Base-by-base conservation (phyloP, 2,329 filamentous ascomycete species). In the Aureobasidium sp. region DNA sequence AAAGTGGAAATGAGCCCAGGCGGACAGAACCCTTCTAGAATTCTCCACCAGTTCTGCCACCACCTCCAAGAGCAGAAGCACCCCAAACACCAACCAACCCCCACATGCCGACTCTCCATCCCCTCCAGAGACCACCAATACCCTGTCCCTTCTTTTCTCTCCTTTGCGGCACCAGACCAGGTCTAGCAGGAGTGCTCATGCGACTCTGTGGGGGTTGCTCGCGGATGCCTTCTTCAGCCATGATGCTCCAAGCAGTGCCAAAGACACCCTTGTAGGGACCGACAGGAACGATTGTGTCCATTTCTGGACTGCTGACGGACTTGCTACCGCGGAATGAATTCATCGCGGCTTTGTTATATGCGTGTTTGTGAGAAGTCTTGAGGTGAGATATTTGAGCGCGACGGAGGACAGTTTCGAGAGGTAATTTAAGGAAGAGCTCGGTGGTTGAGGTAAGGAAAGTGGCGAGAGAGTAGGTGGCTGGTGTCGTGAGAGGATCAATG, bases 241-340 rank as follows among this genome's bases (percentile, higher is more conserved):
- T 82, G 64, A 99, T 94, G 63, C 84, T 84, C 80, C 91, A 93
- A 83, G 97, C 92, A 2, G 93, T 97, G 3, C 91, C 90, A n/a
- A 94, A 73, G 1, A 96, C 81, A n/a, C 94, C 94, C 37, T 84
- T 81, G 73, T 96, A 99, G 4, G 84, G 84, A 2, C 91, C 92
- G 0, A 90, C 81, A 2, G 89, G 85, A 0, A 97, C 85, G 60
- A 97, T 86, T 0, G 90, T 91, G 61, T 90, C 85, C 75, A 78
- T 67, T 58, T 74, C 74, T 66, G 66, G 66, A 14, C 73, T 66
- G 7, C 67, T 65, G 2, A 68, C 64, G 48, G 63, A 67, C n/a
- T 71, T 54, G 9, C 62, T 63, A 9, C 66, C 53, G 8, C 47
- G 54, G 54, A 59, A 55, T 1, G 25, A 58, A 39, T 47, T 51